Evolutionary conservation across 2,329 filamentous ascomycete species (phyloP).

Genomic region (Beauveria sp.): DNA sequence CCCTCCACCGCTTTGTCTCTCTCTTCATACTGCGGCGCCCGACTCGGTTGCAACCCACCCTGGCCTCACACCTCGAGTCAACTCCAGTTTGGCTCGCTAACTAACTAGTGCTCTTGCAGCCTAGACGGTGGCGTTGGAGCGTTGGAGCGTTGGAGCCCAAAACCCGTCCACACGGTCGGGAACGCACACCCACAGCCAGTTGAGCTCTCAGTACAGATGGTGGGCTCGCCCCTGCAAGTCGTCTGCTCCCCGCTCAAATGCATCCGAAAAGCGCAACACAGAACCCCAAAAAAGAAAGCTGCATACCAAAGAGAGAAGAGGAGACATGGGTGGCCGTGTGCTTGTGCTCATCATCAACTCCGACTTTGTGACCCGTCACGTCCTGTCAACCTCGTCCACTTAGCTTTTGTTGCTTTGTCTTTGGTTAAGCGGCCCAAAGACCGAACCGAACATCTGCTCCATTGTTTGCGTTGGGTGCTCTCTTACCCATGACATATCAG

Average conservation of each 20-base stretch:
- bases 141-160: slow-evolving; percentile 10
- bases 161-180: slow-evolving; percentile 11
- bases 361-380: not conserved
- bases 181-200: slow-evolving; percentile 3
- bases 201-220: not conserved
- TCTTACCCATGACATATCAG: not conserved
- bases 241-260: slow-evolving; percentile 7
- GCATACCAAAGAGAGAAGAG: slow-evolving; percentile 11
- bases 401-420: not conserved
- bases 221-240: slow-evolving; percentile 7
- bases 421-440: not conserved
- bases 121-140: slow-evolving; percentile 8
- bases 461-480: not conserved
- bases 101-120: not conserved
- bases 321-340: slow-evolving; percentile 5
- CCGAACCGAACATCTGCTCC: not conserved
- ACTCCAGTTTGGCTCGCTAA: not conserved
- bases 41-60: slow-evolving; percentile 2
- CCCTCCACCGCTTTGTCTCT: not conserved
- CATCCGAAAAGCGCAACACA: slow-evolving; percentile 12
- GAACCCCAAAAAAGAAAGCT: slow-evolving; percentile 12
- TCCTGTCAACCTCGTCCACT: not conserved
- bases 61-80: slow-evolving; percentile 3
- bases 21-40: slow-evolving; percentile 2
- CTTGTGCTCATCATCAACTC: not conserved